Evolutionary conservation across 2,329 filamentous ascomycete genomes (phyloP).

Genomic region (Elsinoe ampelina): DNA sequence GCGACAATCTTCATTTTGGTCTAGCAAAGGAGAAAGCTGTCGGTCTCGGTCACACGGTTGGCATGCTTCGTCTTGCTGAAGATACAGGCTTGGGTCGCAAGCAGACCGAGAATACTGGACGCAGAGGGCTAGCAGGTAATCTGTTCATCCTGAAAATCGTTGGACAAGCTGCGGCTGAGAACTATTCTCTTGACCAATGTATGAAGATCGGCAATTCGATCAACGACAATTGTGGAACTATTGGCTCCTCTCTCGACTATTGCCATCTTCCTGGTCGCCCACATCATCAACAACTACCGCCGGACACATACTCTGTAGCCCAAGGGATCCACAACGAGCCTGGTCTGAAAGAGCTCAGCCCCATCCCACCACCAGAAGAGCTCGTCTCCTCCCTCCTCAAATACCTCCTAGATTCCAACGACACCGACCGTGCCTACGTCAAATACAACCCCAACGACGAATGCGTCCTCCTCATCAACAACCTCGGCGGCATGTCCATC

Average conservation of each 20-base stretch:
- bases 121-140: constrained; percentile 44
- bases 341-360: constrained; percentile 36
- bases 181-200: constrained; percentile 37
- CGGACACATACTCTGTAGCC: constrained; percentile 31
- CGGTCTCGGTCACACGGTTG: constrained; percentile 37
- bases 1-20: constrained; percentile 42
- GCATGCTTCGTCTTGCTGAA: constrained; percentile 41
- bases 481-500: constrained; percentile 40
- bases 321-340: constrained; percentile 47
- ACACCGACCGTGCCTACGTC: constrained; percentile 42
- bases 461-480: constrained; percentile 40
- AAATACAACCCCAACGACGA: constrained; percentile 38
- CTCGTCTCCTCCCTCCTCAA: constrained; percentile 40
- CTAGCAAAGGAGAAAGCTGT: constrained; percentile 40
- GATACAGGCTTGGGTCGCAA: constrained; percentile 40
- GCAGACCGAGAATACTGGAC: constrained; percentile 40
- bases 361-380: constrained; percentile 41
- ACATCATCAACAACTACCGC: constrained; percentile 37
- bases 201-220: constrained; percentile 37
- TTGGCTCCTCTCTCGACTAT: constrained; percentile 43
- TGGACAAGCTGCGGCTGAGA: constrained; percentile 37
- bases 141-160: constrained; percentile 40
- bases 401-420: constrained; percentile 39
- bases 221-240: constrained; percentile 40
- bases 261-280: constrained; percentile 45